A percentile compares a stretch with the other conserved stretches of the same genome.
phyloP scores from a whole-genome alignment of 208 protist species.

The Acanthamoeba culbertsoni region DNA sequence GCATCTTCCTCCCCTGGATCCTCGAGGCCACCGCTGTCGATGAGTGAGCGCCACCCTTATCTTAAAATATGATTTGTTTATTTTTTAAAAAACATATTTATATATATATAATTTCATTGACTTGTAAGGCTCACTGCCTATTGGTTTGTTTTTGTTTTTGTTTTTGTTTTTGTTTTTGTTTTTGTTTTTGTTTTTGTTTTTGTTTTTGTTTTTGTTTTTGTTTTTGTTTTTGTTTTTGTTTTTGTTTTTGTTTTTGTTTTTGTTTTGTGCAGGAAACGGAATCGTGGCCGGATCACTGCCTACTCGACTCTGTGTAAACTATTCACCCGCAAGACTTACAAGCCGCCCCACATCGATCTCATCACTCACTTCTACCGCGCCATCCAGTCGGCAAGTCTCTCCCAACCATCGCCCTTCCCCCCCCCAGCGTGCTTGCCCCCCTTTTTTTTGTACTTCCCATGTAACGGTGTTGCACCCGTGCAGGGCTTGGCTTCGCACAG shows the following conservation, averaged over 20 bases:
- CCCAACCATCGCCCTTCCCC: not conserved
- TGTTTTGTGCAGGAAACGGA: constrained; percentile 40
- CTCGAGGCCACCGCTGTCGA: constrained; percentile 50
- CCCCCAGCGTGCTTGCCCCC: not conserved
- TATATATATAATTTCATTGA: too few species aligned
- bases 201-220: not conserved
- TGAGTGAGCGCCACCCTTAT: too few species aligned
- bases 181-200: not conserved
- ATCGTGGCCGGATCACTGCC: constrained; percentile 26
- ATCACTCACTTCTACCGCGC: constrained; percentile 49
- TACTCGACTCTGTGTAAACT: constrained; percentile 61
- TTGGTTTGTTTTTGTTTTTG: not conserved
- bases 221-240: too few species aligned
- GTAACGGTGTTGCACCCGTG: not conserved
- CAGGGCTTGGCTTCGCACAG: not conserved
- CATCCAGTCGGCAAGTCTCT: not conserved
- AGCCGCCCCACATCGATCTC: constrained; percentile 7
- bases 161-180: not conserved
- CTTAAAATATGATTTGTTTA: too few species aligned
- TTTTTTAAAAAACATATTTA: too few species aligned
- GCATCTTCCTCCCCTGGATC: constrained; percentile 51
- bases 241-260: too few species aligned
- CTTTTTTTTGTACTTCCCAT: too few species aligned
- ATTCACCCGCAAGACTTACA: constrained; percentile 31
- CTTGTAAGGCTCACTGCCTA: too few species aligned